These are phyloP conservation scores for Fusarium chuoi DNA, from an alignment of 2,329 filamentous ascomycete species.

Conservation along the genomic window DNA sequence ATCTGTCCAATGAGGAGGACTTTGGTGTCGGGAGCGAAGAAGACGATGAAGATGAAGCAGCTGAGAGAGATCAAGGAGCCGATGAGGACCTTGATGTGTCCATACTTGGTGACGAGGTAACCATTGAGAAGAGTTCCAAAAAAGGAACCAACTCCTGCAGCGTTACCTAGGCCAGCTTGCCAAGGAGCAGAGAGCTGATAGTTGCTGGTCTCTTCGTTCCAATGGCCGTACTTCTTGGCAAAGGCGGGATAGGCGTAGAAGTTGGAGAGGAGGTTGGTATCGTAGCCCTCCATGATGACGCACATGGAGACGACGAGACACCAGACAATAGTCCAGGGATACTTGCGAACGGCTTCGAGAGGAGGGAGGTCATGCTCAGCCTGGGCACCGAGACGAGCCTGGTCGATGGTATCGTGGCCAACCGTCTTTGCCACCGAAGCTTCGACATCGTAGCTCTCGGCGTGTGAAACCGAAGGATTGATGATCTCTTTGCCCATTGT, in stretches of 20 bases:
- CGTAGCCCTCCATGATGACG: slow-evolving; percentile 58
- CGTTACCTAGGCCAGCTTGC: slow-evolving; percentile 61
- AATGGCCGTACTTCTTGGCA: slow-evolving; percentile 45
- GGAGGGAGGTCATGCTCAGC: slow-evolving; percentile 44
- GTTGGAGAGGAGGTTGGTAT: slow-evolving; percentile 50
- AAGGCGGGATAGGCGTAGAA: slow-evolving; percentile 51
- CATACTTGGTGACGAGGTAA: slow-evolving; percentile 55
- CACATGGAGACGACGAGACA: slow-evolving; percentile 50
- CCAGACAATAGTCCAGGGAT: slow-evolving; percentile 53
- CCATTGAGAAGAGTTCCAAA: slow-evolving; percentile 61
- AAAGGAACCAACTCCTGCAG: slow-evolving; percentile 57
- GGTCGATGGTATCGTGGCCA: slow-evolving; percentile 16
- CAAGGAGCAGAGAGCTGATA: slow-evolving; percentile 59
- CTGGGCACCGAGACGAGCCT: slow-evolving; percentile 24
- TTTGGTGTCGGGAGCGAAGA: slow-evolving; percentile 54
- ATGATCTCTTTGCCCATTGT: slow-evolving; percentile 17
- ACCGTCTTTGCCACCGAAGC: neutral
- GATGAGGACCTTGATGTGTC: slow-evolving; percentile 58
- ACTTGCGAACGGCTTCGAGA: slow-evolving; percentile 43
- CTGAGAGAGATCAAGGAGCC: slow-evolving; percentile 52
- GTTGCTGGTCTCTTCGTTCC: slow-evolving; percentile 36
- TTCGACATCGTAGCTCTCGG: slow-evolving; percentile 16
- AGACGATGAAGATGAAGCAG: slow-evolving; percentile 58
- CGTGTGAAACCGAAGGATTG: slow-evolving; percentile 13
- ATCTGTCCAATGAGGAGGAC: slow-evolving; percentile 56